Base-by-base conservation (phyloP, 495 filamentous ascomycete genomes). In the Neurospora sp. region DNA sequence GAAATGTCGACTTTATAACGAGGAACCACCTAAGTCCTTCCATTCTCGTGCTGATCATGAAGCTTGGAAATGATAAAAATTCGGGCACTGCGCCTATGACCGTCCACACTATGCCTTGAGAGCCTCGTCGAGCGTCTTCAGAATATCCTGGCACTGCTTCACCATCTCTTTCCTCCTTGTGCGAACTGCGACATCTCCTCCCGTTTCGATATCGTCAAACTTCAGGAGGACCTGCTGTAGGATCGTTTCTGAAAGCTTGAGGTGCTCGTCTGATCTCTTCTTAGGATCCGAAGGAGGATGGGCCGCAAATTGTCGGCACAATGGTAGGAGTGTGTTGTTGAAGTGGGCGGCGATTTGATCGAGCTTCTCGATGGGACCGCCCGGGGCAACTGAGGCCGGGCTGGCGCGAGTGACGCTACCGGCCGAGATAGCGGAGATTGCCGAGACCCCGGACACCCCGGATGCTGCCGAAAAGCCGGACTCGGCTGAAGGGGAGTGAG, bases 201-300 rank as follows among this genome's bases (percentile, higher is more conserved):
- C 88, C 4, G 89, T 91, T 72, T 95, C 93, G 37, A 97, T 90
- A 16, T 86, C 90, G 83, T 98, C 94, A 37, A 95, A 85, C 82
- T 96, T 97, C 76, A 99, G 76, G 73, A 97, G 75, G 8, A 95
- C 87, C 79, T 97, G 92, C 70, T 89, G 86, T 85, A 98, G 83
- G 71, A 97, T 91, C 5, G 89, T 93, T 85, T 98, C 96, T 38
- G 88, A 90, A 41, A 98, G 78, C 79, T 89, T 92, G 81, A 91
- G 90, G 74, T 98, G 90, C 75, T 95, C 92, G 48, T 92, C 91
- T 23, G 89, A 89, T 48, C 89, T 85, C 82, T 91, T 90, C 81
- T 92, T 91, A 23, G 80, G 76, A 35, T 98, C 94, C 4, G 76
- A 77, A 0, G 96, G 96, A 16, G 95, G 90, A 23, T 85, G 77